Percentiles rank a stretch among this genome's conserved stretches.
phyloP scores from a whole-genome alignment of 1,139 yeast species.

The Lodderomyces metapsilosis region DNA sequence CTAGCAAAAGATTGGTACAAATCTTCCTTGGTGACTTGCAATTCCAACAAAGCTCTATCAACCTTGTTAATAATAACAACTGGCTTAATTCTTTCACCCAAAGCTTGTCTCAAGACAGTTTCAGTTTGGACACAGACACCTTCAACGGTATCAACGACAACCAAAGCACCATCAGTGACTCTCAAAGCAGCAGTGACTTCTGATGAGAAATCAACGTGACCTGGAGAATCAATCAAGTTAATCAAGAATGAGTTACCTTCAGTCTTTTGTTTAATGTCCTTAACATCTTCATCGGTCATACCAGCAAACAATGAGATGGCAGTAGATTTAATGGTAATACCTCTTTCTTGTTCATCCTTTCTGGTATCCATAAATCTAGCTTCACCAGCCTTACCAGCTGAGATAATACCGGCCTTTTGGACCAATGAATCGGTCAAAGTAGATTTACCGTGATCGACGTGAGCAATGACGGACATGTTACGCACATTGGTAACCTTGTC shows the following conservation, averaged over 20 bases:
- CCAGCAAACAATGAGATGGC: conserved; percentile 95
- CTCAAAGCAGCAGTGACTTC: conserved; percentile 99
- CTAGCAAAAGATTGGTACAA: conserved; percentile 97
- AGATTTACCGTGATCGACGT: conserved; percentile 99
- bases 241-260: conserved; percentile 93
- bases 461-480: conserved; percentile 99
- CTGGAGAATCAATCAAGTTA: conserved; percentile 99
- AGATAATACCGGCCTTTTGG: conserved; percentile 98
- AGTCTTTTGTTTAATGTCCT: conserved; percentile 95
- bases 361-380: conserved; percentile 99
- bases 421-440: conserved; percentile 98
- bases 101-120: conserved; percentile 98
- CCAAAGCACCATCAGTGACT: conserved; percentile 99
- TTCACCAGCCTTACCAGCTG: conserved; percentile 99
- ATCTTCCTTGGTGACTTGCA: conserved; percentile 98
- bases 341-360: conserved; percentile 99
- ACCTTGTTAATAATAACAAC: conserved; percentile 98
- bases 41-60: conserved; percentile 98
- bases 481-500: conserved; percentile 99
- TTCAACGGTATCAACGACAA: conserved; percentile 98
- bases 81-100: conserved; percentile 99
- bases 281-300: conserved; percentile 85
- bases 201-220: conserved; percentile 99
- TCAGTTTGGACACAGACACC: conserved; percentile 99
- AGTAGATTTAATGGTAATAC: conserved; percentile 98